These are phyloP conservation scores for Russula sp. DNA, from an alignment of 768 basidiomycete genomes.

Conservation along the genomic window DNA sequence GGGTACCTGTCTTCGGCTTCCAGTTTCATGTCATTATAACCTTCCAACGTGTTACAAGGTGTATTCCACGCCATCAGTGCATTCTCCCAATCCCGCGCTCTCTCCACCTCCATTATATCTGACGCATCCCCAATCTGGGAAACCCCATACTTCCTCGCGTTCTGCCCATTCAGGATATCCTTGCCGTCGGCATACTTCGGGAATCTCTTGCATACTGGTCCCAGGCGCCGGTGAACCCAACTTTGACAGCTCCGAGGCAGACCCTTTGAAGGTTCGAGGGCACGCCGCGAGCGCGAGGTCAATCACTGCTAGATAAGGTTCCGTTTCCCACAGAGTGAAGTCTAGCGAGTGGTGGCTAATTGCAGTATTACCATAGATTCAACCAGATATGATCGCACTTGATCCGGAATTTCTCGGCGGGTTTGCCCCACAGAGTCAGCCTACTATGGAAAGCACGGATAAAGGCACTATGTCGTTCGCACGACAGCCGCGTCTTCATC, in stretches of 20 bases:
- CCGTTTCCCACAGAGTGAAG: not conserved
- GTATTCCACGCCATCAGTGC: conserved; percentile 67
- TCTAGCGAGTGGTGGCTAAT: not conserved
- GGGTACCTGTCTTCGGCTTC: conserved; percentile 32
- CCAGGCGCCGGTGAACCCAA: conserved; percentile 94
- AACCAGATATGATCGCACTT: conserved; percentile 87
- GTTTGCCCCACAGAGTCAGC: conserved; percentile 57
- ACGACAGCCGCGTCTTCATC: conserved; percentile 73
- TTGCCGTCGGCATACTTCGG: conserved; percentile 72
- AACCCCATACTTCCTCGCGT: conserved; percentile 76
- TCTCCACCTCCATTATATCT: conserved; percentile 80
- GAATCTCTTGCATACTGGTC: conserved; percentile 82
- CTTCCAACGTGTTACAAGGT: conserved; percentile 48
- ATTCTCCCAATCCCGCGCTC: conserved; percentile 47
- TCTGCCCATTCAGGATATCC: conserved; percentile 85
- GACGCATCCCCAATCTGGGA: conserved; percentile 78
- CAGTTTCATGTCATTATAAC: not conserved
- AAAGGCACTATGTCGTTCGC: conserved; percentile 57
- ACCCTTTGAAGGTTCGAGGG: conserved; percentile 87
- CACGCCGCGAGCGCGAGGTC: conserved; percentile 87
- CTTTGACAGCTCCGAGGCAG: conserved; percentile 88
- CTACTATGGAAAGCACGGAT: conserved; percentile 50
- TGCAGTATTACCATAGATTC: conserved; percentile 61
- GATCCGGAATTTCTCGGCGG: conserved; percentile 73
- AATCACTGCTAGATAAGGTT: conserved; percentile 81